phyloP scores from a whole-genome alignment of 495 filamentous ascomycete genomes.

The Penicillium lagena region DNA sequence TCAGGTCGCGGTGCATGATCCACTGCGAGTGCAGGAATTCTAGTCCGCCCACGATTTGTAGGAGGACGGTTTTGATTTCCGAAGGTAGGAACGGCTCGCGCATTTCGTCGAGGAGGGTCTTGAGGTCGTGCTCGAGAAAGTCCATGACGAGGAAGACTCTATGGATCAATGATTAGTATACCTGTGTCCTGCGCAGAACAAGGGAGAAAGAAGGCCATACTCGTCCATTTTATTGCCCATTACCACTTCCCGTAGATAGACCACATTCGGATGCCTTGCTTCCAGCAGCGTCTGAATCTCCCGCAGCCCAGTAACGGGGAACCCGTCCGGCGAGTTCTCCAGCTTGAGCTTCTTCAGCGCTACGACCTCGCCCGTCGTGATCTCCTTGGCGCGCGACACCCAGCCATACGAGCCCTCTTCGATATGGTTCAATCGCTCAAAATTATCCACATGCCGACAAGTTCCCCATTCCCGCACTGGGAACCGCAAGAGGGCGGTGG shows the following conservation, averaged over 20 bases:
- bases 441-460: slow-evolving; percentile 80
- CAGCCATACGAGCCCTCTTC: slow-evolving; percentile 95
- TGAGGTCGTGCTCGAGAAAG: slow-evolving; percentile 97
- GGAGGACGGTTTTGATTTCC: slow-evolving; percentile 84
- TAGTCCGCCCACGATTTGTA: slow-evolving; percentile 75
- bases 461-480: slow-evolving; percentile 61
- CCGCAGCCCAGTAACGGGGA: slow-evolving; percentile 85
- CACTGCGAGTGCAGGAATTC: slow-evolving; percentile 82
- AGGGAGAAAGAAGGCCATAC: slow-evolving; percentile 35
- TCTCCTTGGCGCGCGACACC: slow-evolving; percentile 82
- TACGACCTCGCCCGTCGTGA: slow-evolving; percentile 75
- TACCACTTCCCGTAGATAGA: slow-evolving; percentile 77
- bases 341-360: slow-evolving; percentile 94
- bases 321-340: slow-evolving; percentile 74
- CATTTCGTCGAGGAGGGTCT: slow-evolving; percentile 90
- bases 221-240: slow-evolving; percentile 74
- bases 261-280: slow-evolving; percentile 67
- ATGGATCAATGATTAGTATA: slow-evolving; percentile 10
- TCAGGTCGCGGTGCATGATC: slow-evolving; percentile 96
- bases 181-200: not conserved
- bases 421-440: slow-evolving; percentile 90
- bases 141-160: slow-evolving; percentile 96
- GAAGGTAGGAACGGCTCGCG: slow-evolving; percentile 87
- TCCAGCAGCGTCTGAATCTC: slow-evolving; percentile 74
- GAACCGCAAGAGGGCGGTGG: slow-evolving; percentile 59